Conservation (phyloP, 2,329 filamentous ascomycete species). For the Neopestalotiopsis rosae region DNA sequence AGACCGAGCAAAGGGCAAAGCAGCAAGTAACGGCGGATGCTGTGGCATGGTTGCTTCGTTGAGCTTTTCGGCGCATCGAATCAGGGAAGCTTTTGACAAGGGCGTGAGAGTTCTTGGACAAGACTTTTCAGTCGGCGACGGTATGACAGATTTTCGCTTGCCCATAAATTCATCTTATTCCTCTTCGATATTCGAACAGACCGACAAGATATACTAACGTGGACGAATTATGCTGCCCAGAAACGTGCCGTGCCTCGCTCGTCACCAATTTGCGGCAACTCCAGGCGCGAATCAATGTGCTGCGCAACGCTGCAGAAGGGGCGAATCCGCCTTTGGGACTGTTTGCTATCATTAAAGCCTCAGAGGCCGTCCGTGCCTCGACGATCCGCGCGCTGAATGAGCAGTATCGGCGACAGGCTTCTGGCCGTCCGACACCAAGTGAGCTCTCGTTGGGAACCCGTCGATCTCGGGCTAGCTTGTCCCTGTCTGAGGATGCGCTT, state of each 20-base stretch:
- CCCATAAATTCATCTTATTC: neutral
- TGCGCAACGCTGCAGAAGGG: slow-evolving; percentile 30
- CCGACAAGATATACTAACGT: neutral
- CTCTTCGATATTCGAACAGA: neutral
- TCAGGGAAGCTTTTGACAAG: slow-evolving; percentile 39
- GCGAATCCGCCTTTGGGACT: slow-evolving; percentile 36
- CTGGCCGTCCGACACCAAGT: slow-evolving; percentile 35
- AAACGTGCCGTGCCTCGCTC: slow-evolving; percentile 36
- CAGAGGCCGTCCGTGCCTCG: slow-evolving; percentile 39
- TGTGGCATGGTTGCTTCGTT: slow-evolving; percentile 43
- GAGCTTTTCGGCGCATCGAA: slow-evolving; percentile 33
- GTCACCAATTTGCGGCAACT: slow-evolving; percentile 34
- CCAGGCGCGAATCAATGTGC: slow-evolving; percentile 31
- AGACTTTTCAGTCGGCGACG: slow-evolving; percentile 41
- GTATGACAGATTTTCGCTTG: slow-evolving; percentile 26
- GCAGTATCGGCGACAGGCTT: slow-evolving; percentile 42
- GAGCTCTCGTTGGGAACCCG: slow-evolving; percentile 14
- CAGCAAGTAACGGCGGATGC: slow-evolving; percentile 22
- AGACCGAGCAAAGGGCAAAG: slow-evolving; percentile 18
- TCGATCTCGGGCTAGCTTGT: neutral
- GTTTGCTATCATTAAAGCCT: slow-evolving; percentile 37
- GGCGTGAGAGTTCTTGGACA: slow-evolving; percentile 41
- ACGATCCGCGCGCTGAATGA: slow-evolving; percentile 39
- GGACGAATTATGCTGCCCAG: slow-evolving; percentile 21
- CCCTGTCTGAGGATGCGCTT: neutral